phyloP scores from a whole-genome alignment of 2,329 filamentous ascomycete genomes.

The Botrytis cinerea region DNA sequence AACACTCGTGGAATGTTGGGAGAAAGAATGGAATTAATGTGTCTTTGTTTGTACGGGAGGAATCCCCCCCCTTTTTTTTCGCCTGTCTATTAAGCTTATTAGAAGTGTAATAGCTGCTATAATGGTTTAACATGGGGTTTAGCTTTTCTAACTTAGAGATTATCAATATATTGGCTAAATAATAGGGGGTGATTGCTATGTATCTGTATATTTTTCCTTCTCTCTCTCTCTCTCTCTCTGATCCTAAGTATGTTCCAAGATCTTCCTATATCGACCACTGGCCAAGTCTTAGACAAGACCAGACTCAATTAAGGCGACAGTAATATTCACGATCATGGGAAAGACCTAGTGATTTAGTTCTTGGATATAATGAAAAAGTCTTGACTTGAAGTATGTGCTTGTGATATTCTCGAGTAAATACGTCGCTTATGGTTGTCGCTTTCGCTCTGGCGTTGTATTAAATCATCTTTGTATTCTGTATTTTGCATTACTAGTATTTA shows the following conservation, averaged over 20 bases:
- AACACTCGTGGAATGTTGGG: rapidly evolving
- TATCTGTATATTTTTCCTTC: neutral
- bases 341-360: neutral
- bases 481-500: too few relatives aligned
- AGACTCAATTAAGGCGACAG: neutral
- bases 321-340: neutral
- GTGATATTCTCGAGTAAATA: neutral
- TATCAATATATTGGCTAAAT: neutral
- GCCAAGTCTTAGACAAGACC: neutral
- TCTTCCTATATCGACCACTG: neutral
- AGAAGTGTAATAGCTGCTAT: neutral
- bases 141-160: rapidly evolving
- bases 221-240: neutral
- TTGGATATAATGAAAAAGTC: neutral
- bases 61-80: rapidly evolving
- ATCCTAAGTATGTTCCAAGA: neutral
- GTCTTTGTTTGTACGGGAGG: rapidly evolving
- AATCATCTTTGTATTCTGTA: neutral
- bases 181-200: rapidly evolving
- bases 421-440: neutral
- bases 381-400: neutral
- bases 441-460: neutral
- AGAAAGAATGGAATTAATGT: neutral
- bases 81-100: neutral
- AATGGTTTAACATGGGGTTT: rapidly evolving